Conservation (phyloP, 768 basidiomycete species). For the Jaapia argillacea region DNA sequence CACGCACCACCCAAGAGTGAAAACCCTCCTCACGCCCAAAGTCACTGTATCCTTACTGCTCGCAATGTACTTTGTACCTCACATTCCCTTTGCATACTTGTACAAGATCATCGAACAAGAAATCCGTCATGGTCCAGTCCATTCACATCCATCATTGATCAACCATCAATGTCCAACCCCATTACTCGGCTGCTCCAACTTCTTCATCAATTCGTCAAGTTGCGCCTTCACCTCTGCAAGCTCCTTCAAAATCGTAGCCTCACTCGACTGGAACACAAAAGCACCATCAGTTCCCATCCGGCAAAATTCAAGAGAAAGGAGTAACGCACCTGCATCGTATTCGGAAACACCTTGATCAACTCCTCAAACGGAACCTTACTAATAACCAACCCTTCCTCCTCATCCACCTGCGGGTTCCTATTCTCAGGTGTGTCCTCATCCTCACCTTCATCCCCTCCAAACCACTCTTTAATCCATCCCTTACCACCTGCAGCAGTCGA, state of each 20-base stretch:
- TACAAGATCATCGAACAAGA: no score
- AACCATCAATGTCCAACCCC: not conserved
- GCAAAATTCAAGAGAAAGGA: slow-evolving; percentile 6
- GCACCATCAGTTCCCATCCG: no score
- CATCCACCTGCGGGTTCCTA: slow-evolving; percentile 52
- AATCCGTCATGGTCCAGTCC: no score
- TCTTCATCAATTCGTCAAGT: slow-evolving; percentile 26
- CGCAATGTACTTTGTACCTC: no score
- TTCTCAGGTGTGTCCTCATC: slow-evolving; percentile 44
- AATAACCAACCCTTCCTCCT: slow-evolving; percentile 48
- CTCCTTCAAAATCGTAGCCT: slow-evolving; percentile 57
- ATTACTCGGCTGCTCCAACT: slow-evolving; percentile 18
- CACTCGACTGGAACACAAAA: slow-evolving; percentile 46
- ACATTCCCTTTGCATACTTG: no score
- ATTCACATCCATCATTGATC: not conserved
- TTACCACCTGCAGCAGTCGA: slow-evolving; percentile 35
- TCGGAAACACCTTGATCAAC: slow-evolving; percentile 62
- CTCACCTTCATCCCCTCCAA: slow-evolving; percentile 48
- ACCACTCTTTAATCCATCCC: slow-evolving; percentile 62
- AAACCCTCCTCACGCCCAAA: no score
- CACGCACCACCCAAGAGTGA: no score
- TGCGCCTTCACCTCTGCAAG: slow-evolving; percentile 42
- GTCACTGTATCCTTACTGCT: no score
- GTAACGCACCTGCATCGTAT: slow-evolving; percentile 54
- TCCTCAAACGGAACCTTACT: slow-evolving; percentile 63